These are phyloP conservation scores for Murraya paniculata DNA, from an alignment of 345 rosid species.

Conservation along the genomic window DNA sequence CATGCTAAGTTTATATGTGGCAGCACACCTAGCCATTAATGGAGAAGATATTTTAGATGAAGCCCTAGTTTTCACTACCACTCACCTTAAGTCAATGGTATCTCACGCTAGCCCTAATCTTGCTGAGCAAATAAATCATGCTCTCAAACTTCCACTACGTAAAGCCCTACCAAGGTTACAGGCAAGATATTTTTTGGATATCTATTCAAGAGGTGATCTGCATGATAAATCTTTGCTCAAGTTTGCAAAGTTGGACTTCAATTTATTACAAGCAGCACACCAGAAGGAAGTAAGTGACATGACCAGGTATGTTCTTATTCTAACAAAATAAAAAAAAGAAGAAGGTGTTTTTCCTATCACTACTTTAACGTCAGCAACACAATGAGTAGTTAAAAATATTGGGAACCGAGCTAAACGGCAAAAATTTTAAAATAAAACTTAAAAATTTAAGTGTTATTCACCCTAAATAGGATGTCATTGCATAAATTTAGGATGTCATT, in stretches of 20 bases:
- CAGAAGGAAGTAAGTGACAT: neutral
- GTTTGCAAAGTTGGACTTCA: neutral
- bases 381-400: too few relatives aligned
- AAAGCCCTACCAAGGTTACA: neutral
- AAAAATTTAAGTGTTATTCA: too few relatives aligned
- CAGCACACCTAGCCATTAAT: neutral
- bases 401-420: too few relatives aligned
- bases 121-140: neutral
- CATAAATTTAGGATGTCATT: too few relatives aligned
- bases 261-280: neutral
- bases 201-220: neutral
- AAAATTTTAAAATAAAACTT: too few relatives aligned
- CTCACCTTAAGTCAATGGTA: neutral
- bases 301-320: too few relatives aligned
- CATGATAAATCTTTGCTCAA: neutral
- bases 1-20: neutral
- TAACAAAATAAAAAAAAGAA: too few relatives aligned
- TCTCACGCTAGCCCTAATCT: neutral
- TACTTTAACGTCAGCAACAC: too few relatives aligned
- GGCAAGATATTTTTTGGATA: neutral
- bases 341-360: too few relatives aligned
- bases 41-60: neutral
- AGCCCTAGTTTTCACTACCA: neutral
- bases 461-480: too few relatives aligned
- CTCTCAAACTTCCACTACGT: neutral